Percentiles rank a stretch among this genome's conserved stretches.
phyloP scores from a whole-genome alignment of 2,329 filamentous ascomycete species.

The Arachnopeziza araneosa region DNA sequence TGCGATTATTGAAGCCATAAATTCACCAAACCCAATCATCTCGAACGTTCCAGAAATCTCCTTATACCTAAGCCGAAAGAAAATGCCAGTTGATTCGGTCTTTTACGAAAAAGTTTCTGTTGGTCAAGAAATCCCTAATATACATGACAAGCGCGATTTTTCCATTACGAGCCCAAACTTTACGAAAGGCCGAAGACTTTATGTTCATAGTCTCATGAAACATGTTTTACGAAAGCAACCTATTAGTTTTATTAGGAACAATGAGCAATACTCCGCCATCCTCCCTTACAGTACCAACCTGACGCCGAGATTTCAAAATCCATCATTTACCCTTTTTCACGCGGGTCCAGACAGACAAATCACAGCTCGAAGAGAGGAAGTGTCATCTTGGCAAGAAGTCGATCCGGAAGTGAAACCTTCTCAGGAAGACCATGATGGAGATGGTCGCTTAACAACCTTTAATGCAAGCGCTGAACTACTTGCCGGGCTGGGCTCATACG shows the following conservation, averaged over 20 bases:
- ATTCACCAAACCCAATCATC: background rate
- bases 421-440: background rate
- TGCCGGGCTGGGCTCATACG: constrained; percentile 3
- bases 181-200: constrained; percentile 40
- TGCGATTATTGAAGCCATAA: too few relatives aligned
- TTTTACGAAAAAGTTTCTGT: constrained; percentile 34
- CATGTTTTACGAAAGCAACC: constrained; percentile 32
- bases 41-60: background rate
- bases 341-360: constrained; percentile 12
- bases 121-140: constrained; percentile 25
- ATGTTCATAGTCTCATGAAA: constrained; percentile 38
- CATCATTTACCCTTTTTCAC: constrained; percentile 31
- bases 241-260: constrained; percentile 14
- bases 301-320: constrained; percentile 16
- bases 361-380: constrained; percentile 16
- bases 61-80: constrained; percentile 35
- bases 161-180: constrained; percentile 23
- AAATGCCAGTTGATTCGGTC: constrained; percentile 34
- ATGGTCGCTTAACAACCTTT: constrained; percentile 11
- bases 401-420: background rate
- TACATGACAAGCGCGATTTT: constrained; percentile 26
- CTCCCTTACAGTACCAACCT: constrained; percentile 26
- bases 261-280: constrained; percentile 18
- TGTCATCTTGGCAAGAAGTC: constrained; percentile 15
- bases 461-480: constrained; percentile 9